phyloP scores from a whole-genome alignment of 495 filamentous ascomycete species.

The Penicillium daleae region DNA sequence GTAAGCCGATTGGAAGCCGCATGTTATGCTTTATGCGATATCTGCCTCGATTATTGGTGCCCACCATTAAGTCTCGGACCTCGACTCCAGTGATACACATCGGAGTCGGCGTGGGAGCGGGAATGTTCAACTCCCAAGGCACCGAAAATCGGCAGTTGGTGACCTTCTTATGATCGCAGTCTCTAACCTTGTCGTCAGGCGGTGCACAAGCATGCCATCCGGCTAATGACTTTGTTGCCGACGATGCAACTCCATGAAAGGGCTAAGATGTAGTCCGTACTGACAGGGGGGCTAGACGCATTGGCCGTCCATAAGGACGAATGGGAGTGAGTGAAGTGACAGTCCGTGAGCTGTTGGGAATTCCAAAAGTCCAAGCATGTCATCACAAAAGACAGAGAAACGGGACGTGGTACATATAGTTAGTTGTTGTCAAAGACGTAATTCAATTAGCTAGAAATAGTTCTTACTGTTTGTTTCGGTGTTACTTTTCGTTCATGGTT shows the following conservation, averaged over 20 bases:
- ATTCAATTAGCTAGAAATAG: no score
- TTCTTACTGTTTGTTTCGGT: no score
- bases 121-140: neutral
- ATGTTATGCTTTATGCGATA: neutral
- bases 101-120: slow-evolving; percentile 11
- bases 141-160: neutral
- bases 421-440: no score
- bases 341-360: neutral
- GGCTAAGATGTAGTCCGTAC: neutral
- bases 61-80: neutral
- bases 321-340: neutral
- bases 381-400: neutral
- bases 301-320: neutral
- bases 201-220: neutral
- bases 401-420: no score
- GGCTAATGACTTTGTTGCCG: neutral
- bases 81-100: neutral
- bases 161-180: neutral
- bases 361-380: neutral
- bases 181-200: neutral
- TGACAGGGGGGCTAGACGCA: neutral
- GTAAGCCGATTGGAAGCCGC: neutral
- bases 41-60: neutral
- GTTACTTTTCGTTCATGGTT: no score
- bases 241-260: neutral